Percentiles rank a stretch among this genome's conserved stretches.
These are phyloP conservation scores for Mycosarcoma mackinlayi DNA, from an alignment of 1,284 basidiomycete genomes.

Conservation along the genomic window DNA sequence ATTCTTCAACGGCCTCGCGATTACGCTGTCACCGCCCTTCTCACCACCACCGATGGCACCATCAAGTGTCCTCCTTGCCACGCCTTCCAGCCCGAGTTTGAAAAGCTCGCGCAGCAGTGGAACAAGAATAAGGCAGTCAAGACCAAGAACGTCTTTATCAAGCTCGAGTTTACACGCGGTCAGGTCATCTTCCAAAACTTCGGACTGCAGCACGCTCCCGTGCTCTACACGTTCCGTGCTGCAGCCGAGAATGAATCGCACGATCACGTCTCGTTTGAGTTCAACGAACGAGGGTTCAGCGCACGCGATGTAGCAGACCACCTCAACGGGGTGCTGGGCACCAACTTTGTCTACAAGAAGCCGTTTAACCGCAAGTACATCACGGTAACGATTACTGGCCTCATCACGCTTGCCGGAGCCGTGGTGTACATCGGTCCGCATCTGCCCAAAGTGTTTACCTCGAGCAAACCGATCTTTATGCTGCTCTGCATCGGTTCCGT, in stretches of 20 bases:
- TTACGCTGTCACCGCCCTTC: conserved; percentile 50
- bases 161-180: conserved; percentile 52
- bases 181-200: conserved; percentile 53
- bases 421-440: conserved; percentile 42
- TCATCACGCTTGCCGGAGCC: conserved; percentile 20
- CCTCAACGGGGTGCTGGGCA: conserved; percentile 34
- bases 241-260: conserved; percentile 19
- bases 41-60: conserved; percentile 45
- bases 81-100: conserved; percentile 57
- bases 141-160: conserved; percentile 50
- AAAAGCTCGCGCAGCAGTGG: conserved; percentile 50
- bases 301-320: conserved; percentile 39
- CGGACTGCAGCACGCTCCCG: conserved; percentile 56
- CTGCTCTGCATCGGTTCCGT: conserved; percentile 51
- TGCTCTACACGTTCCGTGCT: conserved; percentile 53
- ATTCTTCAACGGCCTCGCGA: conserved; percentile 28
- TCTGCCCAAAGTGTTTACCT: conserved; percentile 20
- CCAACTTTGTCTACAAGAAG: conserved; percentile 43
- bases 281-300: conserved; percentile 50
- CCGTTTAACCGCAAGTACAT: conserved; percentile 52
- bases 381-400: conserved; percentile 15
- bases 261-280: conserved; percentile 52
- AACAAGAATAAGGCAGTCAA: conserved; percentile 34
- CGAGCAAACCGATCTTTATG: conserved; percentile 46
- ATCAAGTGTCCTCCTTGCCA: conserved; percentile 58